Evolutionary conservation across 352 stramenopile species (phyloP), one percentile per base, ranked within the genome.

Genomic region (Pythium myriotylum): DNA sequence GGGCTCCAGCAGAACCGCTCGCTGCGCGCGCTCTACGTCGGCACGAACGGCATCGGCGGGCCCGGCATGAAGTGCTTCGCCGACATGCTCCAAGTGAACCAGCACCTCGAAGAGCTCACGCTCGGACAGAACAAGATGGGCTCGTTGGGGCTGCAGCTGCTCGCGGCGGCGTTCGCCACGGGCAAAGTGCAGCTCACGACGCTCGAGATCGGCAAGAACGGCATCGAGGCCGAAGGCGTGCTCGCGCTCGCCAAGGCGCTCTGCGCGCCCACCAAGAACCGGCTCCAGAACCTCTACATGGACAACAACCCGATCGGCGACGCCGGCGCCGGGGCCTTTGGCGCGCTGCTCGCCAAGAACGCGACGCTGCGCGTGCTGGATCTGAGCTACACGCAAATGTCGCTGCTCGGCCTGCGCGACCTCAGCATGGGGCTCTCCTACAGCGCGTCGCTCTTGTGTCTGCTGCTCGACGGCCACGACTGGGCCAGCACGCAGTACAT

Each of bases 271-370:
- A 54, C 52, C 0, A 19, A 46, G n/a, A 84, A 86, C 35, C 60
- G 55, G 22, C 61, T 94, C n/a, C 78, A 91, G 62, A 94, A 92
- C 42, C 67, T 94, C 47, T 94, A 94, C 58, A 68, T 94, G 26
- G 85, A 94, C 63, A 89, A 92, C 62, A 94, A 94, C 54, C 82
- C 82, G n/a, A 66, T 94, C n/a, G 85, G 85, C 10, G 85, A 94
- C 48, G 70, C 74, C 14, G 83, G 82, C 10, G 85, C 81, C 2
- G 78, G 74, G 47, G 85, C 81, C 7, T 85, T 92, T 41, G 85
- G 83, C 54, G 79, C 74, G 9, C 63, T 91, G 37, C 63, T 94
- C 29, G 79, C 79, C 53, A 85, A 90, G 59, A 92, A 91, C 54
- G 47, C 55, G n/a, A 77, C 84, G 39, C 55, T 94, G 27, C 81